Percentiles rank a stretch among this genome's conserved stretches.
Evolutionary conservation across 768 basidiomycete species (phyloP).

Genomic region (Podaxis sp.): DNA sequence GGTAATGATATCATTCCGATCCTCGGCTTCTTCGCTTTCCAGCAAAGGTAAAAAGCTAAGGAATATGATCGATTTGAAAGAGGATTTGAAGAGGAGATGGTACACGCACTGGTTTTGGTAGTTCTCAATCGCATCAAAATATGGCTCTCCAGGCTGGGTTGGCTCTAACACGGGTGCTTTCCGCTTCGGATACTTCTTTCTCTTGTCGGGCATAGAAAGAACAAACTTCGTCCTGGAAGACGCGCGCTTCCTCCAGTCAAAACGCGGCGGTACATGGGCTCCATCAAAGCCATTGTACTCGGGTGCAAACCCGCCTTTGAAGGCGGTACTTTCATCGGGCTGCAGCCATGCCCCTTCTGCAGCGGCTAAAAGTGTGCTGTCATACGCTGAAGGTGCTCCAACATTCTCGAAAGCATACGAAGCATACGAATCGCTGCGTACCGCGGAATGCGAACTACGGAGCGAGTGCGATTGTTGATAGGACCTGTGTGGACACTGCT

Average conservation of each 20-base stretch:
- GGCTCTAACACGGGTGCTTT: slow-evolving; percentile 29
- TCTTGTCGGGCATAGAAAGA: slow-evolving; percentile 3
- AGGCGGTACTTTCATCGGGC: slow-evolving; percentile 15
- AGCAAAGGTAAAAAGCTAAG: slow-evolving; percentile 44
- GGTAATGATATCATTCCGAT: slow-evolving; percentile 52
- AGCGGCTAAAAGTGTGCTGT: slow-evolving; percentile 10
- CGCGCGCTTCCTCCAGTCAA: slow-evolving; percentile 61
- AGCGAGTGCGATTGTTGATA: neutral
- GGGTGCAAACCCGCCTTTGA: neutral
- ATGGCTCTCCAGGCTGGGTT: slow-evolving; percentile 33
- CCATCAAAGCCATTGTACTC: neutral
- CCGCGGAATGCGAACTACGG: neutral
- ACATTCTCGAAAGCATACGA: neutral
- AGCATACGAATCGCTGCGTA: neutral
- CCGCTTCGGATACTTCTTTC: slow-evolving; percentile 19
- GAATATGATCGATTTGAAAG: neutral
- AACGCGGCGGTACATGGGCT: slow-evolving; percentile 29
- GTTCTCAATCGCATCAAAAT: slow-evolving; percentile 43
- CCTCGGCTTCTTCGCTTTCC: slow-evolving; percentile 59
- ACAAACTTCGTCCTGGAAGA: slow-evolving; percentile 31
- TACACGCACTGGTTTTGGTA: slow-evolving; percentile 51
- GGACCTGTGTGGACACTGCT: neutral
- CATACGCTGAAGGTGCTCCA: neutral
- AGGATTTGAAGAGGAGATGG: neutral
- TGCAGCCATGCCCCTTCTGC: slow-evolving; percentile 39